Percentiles rank a stretch among this genome's conserved stretches.
Conservation (phyloP, 768 basidiomycete species). For the Rhodotorula toruloides region DNA sequence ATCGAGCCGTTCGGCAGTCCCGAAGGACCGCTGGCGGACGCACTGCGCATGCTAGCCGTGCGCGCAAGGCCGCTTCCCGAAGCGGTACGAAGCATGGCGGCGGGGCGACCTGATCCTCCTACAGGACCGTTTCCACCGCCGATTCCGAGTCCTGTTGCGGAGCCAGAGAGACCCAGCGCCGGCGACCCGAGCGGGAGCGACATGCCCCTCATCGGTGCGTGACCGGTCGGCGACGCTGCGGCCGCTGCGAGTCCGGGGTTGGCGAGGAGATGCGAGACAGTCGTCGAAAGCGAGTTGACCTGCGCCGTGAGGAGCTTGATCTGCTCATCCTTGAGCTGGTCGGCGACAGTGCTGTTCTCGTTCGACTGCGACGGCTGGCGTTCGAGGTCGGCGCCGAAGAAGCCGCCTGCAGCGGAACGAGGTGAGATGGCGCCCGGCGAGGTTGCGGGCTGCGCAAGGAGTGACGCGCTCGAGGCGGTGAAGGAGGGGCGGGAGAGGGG, state of each 20-base stretch:
- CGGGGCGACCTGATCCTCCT: too few relatives aligned
- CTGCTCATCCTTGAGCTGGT: constrained; percentile 49
- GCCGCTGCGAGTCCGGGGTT: neutral
- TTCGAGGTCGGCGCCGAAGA: constrained; percentile 45
- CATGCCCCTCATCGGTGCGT: constrained; percentile 44
- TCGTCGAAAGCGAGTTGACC: constrained; percentile 70
- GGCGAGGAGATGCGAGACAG: constrained; percentile 76
- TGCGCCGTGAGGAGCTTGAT: constrained; percentile 66
- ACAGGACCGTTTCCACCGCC: neutral
- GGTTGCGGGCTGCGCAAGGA: constrained; percentile 45
- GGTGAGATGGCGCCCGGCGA: neutral
- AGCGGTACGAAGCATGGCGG: constrained; percentile 12
- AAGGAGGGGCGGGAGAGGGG: constrained; percentile 5
- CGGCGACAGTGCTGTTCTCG: neutral
- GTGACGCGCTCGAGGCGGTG: constrained; percentile 15
- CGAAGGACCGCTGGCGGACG: neutral
- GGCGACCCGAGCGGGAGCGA: constrained; percentile 19
- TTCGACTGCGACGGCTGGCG: constrained; percentile 40
- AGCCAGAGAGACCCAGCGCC: neutral
- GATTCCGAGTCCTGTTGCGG: constrained; percentile 18
- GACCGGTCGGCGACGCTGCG: constrained; percentile 40
- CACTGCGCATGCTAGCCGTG: constrained; percentile 17
- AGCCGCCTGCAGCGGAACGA: neutral
- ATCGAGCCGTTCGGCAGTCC: neutral
- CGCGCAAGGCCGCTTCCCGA: constrained; percentile 14